These are phyloP conservation scores for Vitis hybrid DNA, from an alignment of 177 flowering plant genomes.

Conservation along the genomic window DNA sequence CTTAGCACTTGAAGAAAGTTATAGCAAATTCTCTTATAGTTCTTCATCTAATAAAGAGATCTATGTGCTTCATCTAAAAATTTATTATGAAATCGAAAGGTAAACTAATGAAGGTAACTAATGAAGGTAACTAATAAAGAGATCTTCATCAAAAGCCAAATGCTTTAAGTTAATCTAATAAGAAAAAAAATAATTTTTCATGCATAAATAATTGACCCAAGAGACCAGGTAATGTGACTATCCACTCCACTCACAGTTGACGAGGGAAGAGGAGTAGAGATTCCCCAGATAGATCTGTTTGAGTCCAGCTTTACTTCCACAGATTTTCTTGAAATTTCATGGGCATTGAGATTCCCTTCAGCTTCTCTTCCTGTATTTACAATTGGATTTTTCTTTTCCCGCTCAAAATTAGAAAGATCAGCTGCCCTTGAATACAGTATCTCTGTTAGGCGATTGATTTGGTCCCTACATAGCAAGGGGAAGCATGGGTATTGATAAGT, in stretches of 20 bases:
- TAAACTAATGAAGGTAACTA: too few species aligned
- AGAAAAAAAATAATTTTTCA: neutral
- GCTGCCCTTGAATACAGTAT: slow-evolving; percentile 55
- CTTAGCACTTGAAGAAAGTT: too few species aligned
- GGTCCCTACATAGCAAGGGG: slow-evolving; percentile 53
- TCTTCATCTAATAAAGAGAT: too few species aligned
- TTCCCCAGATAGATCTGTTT: slow-evolving; percentile 25
- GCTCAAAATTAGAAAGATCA: slow-evolving; percentile 34
- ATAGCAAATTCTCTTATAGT: too few species aligned
- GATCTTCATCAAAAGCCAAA: too few species aligned
- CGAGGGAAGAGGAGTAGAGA: slow-evolving; percentile 30
- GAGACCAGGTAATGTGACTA: neutral
- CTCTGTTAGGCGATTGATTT: slow-evolving; percentile 52
- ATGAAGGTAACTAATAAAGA: too few species aligned
- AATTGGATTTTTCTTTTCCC: slow-evolving; percentile 17
- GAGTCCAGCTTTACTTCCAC: slow-evolving; percentile 24
- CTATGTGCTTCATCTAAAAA: too few species aligned
- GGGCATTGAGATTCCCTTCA: slow-evolving; percentile 12
- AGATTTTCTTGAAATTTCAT: slow-evolving; percentile 20
- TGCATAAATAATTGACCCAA: neutral
- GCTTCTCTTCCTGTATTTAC: slow-evolving; percentile 23
- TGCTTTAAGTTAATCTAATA: too few species aligned
- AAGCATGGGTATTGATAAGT: neutral
- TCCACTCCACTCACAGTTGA: slow-evolving; percentile 38
- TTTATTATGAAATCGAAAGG: too few species aligned